phyloP scores from a whole-genome alignment of 2,329 filamentous ascomycete species.

The Trematosphaeria pertusa region DNA sequence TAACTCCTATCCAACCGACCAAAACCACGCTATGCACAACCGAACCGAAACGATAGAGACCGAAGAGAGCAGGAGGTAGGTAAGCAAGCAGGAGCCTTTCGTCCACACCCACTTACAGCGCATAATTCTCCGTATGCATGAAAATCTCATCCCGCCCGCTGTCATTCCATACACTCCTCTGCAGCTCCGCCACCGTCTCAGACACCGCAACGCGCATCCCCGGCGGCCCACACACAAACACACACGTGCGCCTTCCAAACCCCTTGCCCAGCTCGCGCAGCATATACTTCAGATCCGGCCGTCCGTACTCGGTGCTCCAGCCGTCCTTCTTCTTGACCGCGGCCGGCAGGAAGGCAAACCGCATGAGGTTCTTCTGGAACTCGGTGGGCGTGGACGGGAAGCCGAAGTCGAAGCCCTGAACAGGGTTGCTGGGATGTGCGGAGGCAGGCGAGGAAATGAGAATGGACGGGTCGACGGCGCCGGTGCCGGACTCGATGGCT shows the following conservation, averaged over 20 bases:
- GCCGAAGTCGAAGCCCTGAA: slow-evolving; percentile 60
- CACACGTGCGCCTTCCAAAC: slow-evolving; percentile 81
- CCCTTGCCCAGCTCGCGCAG: slow-evolving; percentile 82
- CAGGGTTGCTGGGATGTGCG: slow-evolving; percentile 15
- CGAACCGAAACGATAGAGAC: slow-evolving; percentile 19
- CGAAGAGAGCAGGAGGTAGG: slow-evolving; percentile 8
- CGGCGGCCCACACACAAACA: slow-evolving; percentile 91
- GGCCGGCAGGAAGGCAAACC: slow-evolving; percentile 79
- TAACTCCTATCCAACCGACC: slow-evolving; percentile 17
- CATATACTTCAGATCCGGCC: slow-evolving; percentile 87
- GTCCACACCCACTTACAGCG: slow-evolving; percentile 69
- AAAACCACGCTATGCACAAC: slow-evolving; percentile 38
- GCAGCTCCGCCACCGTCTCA: slow-evolving; percentile 81
- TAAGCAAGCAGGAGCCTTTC: neutral
- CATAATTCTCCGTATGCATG: slow-evolving; percentile 94
- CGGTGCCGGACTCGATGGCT: slow-evolving; percentile 40
- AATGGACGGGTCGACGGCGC: slow-evolving; percentile 52
- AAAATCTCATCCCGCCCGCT: slow-evolving; percentile 86
- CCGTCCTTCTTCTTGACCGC: slow-evolving; percentile 66
- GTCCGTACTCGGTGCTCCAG: slow-evolving; percentile 91
- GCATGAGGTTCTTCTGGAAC: slow-evolving; percentile 88
- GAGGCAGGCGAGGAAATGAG: slow-evolving; percentile 32
- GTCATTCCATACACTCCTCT: slow-evolving; percentile 82
- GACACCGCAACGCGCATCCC: slow-evolving; percentile 87
- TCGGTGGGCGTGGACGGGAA: slow-evolving; percentile 85